Evolutionary conservation across 140 eudicot species (phyloP), one percentile per base, ranked within the genome.

Genomic region (Ambrosia hybrid): DNA sequence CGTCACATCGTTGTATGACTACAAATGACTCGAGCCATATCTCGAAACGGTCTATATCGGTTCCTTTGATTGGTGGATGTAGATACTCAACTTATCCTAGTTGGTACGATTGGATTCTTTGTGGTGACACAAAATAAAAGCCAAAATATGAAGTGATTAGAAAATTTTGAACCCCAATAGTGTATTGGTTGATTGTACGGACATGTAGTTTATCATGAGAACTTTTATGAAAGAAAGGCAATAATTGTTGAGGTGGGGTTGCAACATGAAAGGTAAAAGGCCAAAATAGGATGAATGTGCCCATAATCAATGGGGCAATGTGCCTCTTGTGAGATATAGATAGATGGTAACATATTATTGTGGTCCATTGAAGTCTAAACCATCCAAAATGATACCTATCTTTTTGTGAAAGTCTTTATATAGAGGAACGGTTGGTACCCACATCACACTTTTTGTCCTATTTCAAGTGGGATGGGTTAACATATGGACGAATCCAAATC

Each of bases 241-340:
- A 51, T 57, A 43, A 78, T 76, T 68, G 65, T 51, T 56, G 65
- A 73, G 78, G 75, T 76, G 70, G 80, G 65, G 75, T 76, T 76
- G 30, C 30, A 21, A 21, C 30, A 21, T 21, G 70, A 37, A 77
- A 75, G 53, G 68, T 68, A 68, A 43, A 69, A 59, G 52, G 38
- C 49, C 65, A 71, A 67, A 77, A 82, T 78, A 80, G 78, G 80
- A 79, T 52, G 79, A 82, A 85, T 82, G 84, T 71, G 82, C 65
- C 73, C 85, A 82, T 73, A 73, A 73, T 76, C 76, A 85, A 82
- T 79, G 67, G 76, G 71, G 68, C 49, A 68, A 68, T 76, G 75
- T 59, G 65, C 43, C 66, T 41, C 45, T 60, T 79, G 75, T 77
- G 77, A 69, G 65, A 76, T 76, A 41, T 76, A 41, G n/a, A n/a